These are phyloP conservation scores for Leccinellum luteum DNA, from an alignment of 768 basidiomycete species.

Conservation along the genomic window DNA sequence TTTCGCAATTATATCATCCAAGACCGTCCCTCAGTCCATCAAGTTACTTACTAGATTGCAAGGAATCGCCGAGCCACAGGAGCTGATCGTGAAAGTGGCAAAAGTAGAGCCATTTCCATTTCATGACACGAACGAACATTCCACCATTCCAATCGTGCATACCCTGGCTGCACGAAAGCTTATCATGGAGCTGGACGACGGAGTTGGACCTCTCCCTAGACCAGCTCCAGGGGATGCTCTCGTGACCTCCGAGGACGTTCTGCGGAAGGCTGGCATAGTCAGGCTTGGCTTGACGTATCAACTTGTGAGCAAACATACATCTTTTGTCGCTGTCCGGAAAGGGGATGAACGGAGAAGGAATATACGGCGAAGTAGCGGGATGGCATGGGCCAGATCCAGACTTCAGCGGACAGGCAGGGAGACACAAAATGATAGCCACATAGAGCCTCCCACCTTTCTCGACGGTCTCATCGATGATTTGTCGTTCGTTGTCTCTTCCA, in stretches of 20 bases:
- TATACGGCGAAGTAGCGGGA: background rate
- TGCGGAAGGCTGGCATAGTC: conserved; percentile 45
- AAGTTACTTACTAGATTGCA: conserved; percentile 28
- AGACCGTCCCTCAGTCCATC: conserved; percentile 26
- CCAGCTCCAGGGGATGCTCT: conserved; percentile 24
- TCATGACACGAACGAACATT: conserved; percentile 11
- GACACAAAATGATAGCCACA: background rate
- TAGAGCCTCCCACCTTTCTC: conserved; percentile 11
- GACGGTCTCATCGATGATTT: conserved; percentile 18
- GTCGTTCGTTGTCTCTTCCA: conserved; percentile 14
- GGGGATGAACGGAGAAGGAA: conserved; percentile 22
- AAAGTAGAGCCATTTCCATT: conserved; percentile 30
- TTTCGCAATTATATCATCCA: conserved; percentile 30
- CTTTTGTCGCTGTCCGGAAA: conserved; percentile 53
- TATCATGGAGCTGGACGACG: conserved; percentile 49
- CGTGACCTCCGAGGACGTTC: conserved; percentile 30
- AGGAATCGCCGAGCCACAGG: conserved; percentile 17
- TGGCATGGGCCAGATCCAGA: conserved; percentile 19
- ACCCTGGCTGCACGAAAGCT: conserved; percentile 52
- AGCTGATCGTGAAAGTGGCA: conserved; percentile 20
- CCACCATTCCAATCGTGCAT: conserved; percentile 42
- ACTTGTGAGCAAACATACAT: conserved; percentile 50
- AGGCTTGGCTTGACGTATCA: conserved; percentile 51
- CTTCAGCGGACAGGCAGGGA: background rate
- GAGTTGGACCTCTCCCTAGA: conserved; percentile 32